Evolutionary conservation across 2,329 filamentous ascomycete genomes (phyloP).

Genomic region (Sporothrix brunneoviolacea): DNA sequence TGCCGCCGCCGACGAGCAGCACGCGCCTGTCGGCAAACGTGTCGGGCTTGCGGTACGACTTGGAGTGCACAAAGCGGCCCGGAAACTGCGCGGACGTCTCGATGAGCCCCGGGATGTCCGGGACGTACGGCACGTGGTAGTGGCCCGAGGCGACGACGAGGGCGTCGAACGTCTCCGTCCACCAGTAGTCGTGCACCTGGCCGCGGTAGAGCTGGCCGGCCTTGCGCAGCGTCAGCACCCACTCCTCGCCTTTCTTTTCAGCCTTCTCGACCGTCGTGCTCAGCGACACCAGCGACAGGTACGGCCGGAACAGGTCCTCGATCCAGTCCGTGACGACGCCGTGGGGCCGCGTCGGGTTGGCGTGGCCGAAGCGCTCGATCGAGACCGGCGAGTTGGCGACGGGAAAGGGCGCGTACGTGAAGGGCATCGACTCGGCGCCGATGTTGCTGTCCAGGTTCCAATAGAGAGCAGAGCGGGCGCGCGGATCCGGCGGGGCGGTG

Average conservation of each 20-base stretch:
- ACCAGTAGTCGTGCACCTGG: conserved; percentile 31
- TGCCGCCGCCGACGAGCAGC: conserved; percentile 50
- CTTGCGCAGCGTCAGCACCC: conserved; percentile 43
- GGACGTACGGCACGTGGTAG: conserved; percentile 33
- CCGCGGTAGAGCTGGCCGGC: not conserved
- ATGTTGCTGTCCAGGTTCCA: conserved; percentile 11
- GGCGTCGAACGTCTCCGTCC: conserved; percentile 32
- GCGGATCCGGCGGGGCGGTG: not conserved
- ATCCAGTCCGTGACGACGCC: conserved; percentile 49
- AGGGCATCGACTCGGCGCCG: conserved; percentile 5
- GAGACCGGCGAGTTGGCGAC: not conserved
- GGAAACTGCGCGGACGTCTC: conserved; percentile 30
- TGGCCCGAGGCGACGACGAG: conserved; percentile 35
- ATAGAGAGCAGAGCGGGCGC: conserved; percentile 7
- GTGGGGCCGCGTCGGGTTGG: conserved; percentile 59
- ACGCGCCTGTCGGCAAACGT: conserved; percentile 28
- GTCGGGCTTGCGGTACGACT: conserved; percentile 30
- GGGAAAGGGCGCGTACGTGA: conserved; percentile 7
- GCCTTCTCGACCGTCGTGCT: conserved; percentile 52
- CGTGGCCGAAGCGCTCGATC: conserved; percentile 30
- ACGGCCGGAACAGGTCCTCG: conserved; percentile 37
- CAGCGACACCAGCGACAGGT: conserved; percentile 32
- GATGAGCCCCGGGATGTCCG: conserved; percentile 31
- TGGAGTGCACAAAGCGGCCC: conserved; percentile 33
- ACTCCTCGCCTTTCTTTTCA: conserved; percentile 38